These are phyloP conservation scores for Curvularia eragrostidis DNA, from an alignment of 2,329 filamentous ascomycete genomes.

Conservation along the genomic window DNA sequence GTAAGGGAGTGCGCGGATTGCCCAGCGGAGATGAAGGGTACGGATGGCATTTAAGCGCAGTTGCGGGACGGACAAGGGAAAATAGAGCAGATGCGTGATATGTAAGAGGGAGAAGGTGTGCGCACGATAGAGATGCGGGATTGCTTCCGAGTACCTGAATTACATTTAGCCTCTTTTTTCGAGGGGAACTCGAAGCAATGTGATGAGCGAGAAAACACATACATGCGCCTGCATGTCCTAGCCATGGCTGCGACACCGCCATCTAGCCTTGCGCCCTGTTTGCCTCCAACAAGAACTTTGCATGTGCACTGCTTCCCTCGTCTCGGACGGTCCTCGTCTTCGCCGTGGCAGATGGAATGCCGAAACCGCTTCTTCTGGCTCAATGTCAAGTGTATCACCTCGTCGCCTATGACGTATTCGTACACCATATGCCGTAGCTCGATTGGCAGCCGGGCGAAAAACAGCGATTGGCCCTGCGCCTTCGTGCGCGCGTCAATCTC, in stretches of 20 bases:
- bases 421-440: constrained; percentile 44
- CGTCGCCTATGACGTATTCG: constrained; percentile 37
- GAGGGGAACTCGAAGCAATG: background rate
- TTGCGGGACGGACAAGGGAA: constrained; percentile 37
- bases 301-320: constrained; percentile 32
- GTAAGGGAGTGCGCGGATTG: constrained; percentile 44
- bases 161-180: background rate
- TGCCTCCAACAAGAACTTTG: constrained; percentile 39
- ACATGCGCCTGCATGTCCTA: constrained; percentile 41
- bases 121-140: constrained; percentile 37
- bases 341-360: constrained; percentile 41
- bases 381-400: constrained; percentile 42
- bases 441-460: constrained; percentile 42
- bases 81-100: constrained; percentile 42
- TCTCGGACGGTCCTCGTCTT: constrained; percentile 3
- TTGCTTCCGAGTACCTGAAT: constrained; percentile 42
- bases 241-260: constrained; percentile 24
- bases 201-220: constrained; percentile 11
- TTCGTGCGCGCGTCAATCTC: constrained; percentile 38
- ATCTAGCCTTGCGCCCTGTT: constrained; percentile 23
- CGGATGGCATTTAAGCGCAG: constrained; percentile 38
- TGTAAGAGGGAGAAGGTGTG: constrained; percentile 46
- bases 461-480: constrained; percentile 36
- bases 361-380: constrained; percentile 39
- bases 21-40: constrained; percentile 41